Evolutionary conservation across 176 grass and related monocot genomes (phyloP), one percentile per base, ranked within the genome.

Genomic region (Paspalum vaginatum): DNA sequence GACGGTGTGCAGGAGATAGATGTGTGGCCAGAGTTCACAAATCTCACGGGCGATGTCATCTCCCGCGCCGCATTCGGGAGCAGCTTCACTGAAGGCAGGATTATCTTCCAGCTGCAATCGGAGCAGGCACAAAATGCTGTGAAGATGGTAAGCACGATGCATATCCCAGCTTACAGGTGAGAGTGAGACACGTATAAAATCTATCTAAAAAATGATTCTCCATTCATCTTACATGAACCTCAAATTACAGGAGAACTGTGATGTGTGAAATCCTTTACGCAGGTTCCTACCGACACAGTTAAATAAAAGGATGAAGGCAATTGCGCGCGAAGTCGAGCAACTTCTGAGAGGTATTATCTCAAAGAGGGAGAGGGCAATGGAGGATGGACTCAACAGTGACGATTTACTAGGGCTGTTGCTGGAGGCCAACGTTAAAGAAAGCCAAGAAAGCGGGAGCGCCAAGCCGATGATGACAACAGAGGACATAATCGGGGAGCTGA

Each of bases 401-500:
- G 84, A 97, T 51, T 51, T 97, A 8, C 66, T 93, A 14, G 91
- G 85, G n/a, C 8, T 97, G 54, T 21, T 97, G 52, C 24, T 97
- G 61, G 81, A 93, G 26, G 65, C 81, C 4, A 97, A 87, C 48
- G 27, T 71, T 3, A 65, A 40, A 26, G 78, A 86, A 44, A 52
- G 67, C n/a, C 57, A 80, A 9, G 87, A 73, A 53, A 54, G 27
- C 3, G 43, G 60, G 66, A 91, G 64, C 50, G 85, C 54, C 38
- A 85, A 79, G 17, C 67, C 81, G 5, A 74, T 32, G 24, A 93
- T 93, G 90, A 93, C 75, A 7, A 81, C 24, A 4, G 49, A 97
- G 6, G 94, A 93, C 20, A 83, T 89, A 42, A 85, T 93, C 9
- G 81, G 69, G 25, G 91, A 97, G 62, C 86, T 89, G 63, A 97